Base-by-base conservation (phyloP, 2,329 filamentous ascomycete species). In the Mariannaea sp. region DNA sequence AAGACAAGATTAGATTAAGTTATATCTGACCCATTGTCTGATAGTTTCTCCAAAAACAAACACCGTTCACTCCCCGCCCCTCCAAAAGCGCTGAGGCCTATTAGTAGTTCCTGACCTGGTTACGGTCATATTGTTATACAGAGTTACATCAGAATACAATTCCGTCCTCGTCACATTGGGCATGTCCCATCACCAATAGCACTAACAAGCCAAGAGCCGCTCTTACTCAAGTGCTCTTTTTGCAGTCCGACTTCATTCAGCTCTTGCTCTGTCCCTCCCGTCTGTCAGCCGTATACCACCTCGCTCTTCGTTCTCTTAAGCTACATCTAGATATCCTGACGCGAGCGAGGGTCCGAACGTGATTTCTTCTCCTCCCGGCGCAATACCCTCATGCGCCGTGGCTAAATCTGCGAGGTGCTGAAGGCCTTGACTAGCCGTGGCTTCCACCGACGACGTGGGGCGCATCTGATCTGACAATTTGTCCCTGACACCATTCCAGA, bases 321-420 rank as follows among this genome's bases (percentile, higher is more conserved):
- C 61, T 38, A 70, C 56, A 40, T 72, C 69, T 20, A 74, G 64
- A 52, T 74, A 74, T 20, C 72, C 72, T 12, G 69, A 65, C 14
- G 70, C 66, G 27, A 74, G 62, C 7, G 70, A 68, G 7, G 67
- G 65, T 10, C 68, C 70, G 53, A 69, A 68, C 5, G 68, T 58
- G 27, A 67, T 65, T 7, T 71, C 71, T 16, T 68, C 69, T 5
- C 56, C 61, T 30, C 60, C 69, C 5, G 59, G 62, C 7, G 65
- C 62, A 19, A 69, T 65, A 16, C 67, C 68, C 52, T 73, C 70
- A 22, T 72, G 73, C 6, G 76, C 77, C 5, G 78, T 80, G 6
- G 79, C 79, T 41, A 81, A 62, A 59, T 87, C 82, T 7, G 83
- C 85, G 7, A 87, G 72, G 55, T 81, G 83, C 68, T 87, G 83